Percentiles rank a stretch among this genome's conserved stretches.
Evolutionary conservation across 2,329 filamentous ascomycete genomes (phyloP).

Genomic region (Aspergillus ochraceoroseus): DNA sequence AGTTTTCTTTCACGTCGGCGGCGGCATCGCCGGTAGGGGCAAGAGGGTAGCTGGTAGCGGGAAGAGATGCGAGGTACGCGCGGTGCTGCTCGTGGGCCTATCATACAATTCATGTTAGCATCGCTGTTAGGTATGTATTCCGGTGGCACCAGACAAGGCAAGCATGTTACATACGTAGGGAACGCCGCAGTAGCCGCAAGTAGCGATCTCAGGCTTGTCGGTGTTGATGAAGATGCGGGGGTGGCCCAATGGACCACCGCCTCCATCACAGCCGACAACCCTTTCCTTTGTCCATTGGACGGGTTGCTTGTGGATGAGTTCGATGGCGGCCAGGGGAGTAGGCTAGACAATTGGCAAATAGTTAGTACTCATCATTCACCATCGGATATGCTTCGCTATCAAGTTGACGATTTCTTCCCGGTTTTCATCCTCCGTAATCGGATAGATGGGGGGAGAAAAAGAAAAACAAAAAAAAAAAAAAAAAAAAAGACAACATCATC

Average conservation of each 20-base stretch:
- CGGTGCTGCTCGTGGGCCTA: slow-evolving; percentile 89
- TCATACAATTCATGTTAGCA: too few species aligned
- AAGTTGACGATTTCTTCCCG: too few species aligned
- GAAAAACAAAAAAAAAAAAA: background rate
- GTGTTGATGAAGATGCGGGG: slow-evolving; percentile 95
- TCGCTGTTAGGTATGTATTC: too few species aligned
- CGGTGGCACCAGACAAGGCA: too few species aligned
- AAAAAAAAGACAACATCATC: background rate
- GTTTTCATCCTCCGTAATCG: too few species aligned
- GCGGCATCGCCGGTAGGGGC: slow-evolving; percentile 55
- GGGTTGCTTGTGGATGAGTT: slow-evolving; percentile 91
- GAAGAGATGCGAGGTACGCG: slow-evolving; percentile 74
- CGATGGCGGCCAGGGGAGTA: slow-evolving; percentile 81
- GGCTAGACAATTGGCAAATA: slow-evolving; percentile 55
- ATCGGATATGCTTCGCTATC: too few species aligned
- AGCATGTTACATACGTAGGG: slow-evolving; percentile 68
- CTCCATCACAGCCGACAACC: slow-evolving; percentile 83
- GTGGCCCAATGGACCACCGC: slow-evolving; percentile 83
- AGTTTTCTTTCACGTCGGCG: slow-evolving; percentile 54
- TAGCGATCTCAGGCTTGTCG: slow-evolving; percentile 90
- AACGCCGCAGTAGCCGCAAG: slow-evolving; percentile 86
- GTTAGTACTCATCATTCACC: background rate
- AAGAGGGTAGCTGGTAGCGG: slow-evolving; percentile 76
- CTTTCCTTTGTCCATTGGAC: slow-evolving; percentile 84
- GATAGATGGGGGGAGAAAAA: too few species aligned